Evolutionary conservation across 1,284 basidiomycete genomes (phyloP).

Genomic region (Fomitopsis pinicola): DNA sequence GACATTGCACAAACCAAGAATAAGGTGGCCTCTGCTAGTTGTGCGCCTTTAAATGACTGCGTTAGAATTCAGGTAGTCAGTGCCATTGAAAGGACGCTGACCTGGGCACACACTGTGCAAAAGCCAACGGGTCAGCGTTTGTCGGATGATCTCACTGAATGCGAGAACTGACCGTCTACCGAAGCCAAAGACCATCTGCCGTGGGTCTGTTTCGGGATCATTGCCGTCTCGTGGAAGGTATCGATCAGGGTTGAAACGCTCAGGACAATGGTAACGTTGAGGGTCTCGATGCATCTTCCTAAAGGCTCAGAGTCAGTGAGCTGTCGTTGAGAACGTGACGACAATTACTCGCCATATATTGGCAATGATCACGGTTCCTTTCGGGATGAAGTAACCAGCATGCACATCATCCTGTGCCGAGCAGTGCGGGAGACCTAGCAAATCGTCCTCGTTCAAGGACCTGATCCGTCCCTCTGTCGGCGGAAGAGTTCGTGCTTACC

Average conservation of each 20-base stretch:
- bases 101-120: conserved; percentile 18
- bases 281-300: conserved; percentile 30
- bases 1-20: conserved; percentile 25
- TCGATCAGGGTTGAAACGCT: conserved; percentile 26
- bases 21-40: conserved; percentile 28
- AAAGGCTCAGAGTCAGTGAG: background rate
- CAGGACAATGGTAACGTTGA: conserved; percentile 22
- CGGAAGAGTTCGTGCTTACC: conserved; percentile 8
- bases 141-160: no score
- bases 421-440: conserved; percentile 22
- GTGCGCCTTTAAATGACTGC: conserved; percentile 9
- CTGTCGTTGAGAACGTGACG: background rate
- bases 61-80: background rate
- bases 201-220: conserved; percentile 20
- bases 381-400: conserved; percentile 24
- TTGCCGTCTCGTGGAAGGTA: conserved; percentile 15
- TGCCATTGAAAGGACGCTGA: background rate
- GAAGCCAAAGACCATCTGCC: conserved; percentile 24
- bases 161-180: conserved; percentile 19
- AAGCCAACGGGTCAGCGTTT: no score
- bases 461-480: no score
- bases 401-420: conserved; percentile 24
- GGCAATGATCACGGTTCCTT: conserved; percentile 22
- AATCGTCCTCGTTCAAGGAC: background rate
- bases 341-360: conserved; percentile 15